Percentiles rank a stretch among this genome's conserved stretches.
These are phyloP conservation scores for Stephania cephalantha DNA, from an alignment of 164 flowering plant genomes.

Conservation along the genomic window DNA sequence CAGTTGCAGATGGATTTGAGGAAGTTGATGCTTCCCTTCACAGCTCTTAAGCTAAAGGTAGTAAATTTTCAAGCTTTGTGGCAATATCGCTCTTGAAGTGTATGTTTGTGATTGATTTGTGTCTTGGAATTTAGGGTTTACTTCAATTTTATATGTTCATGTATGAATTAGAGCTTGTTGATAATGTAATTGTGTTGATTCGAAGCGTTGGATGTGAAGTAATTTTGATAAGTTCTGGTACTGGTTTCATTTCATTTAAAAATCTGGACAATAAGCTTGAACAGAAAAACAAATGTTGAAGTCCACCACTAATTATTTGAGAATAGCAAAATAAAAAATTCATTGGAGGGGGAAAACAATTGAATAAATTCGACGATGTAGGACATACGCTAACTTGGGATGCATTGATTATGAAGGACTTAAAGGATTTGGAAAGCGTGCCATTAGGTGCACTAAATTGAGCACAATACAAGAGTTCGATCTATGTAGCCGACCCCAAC, in stretches of 20 bases:
- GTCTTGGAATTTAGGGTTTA: no score
- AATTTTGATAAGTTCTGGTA: not conserved
- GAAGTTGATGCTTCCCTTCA: slow-evolving; percentile 81
- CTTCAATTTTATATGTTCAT: no score
- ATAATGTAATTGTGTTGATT: not conserved
- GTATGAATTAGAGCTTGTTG: not conserved
- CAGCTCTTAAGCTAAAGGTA: slow-evolving; percentile 91
- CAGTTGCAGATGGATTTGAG: slow-evolving; percentile 78
- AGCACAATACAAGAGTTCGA: no score
- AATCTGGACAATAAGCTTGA: not conserved
- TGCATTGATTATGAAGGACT: no score
- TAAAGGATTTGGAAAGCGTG: no score
- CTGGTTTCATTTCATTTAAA: not conserved
- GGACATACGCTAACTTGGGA: no score
- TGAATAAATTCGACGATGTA: no score
- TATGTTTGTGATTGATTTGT: not conserved
- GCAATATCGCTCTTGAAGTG: not conserved
- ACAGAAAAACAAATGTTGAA: not conserved
- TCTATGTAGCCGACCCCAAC: no score
- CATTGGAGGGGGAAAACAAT: no score
- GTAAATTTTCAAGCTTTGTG: not conserved
- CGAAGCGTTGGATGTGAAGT: not conserved
- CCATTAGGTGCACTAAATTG: no score
- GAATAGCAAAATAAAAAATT: not conserved
- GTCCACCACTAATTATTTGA: not conserved